Percentiles rank a stretch among this genome's conserved stretches.
phyloP scores from a whole-genome alignment of 176 grass and related monocot species.

The Chrysopogon serrulatus region DNA sequence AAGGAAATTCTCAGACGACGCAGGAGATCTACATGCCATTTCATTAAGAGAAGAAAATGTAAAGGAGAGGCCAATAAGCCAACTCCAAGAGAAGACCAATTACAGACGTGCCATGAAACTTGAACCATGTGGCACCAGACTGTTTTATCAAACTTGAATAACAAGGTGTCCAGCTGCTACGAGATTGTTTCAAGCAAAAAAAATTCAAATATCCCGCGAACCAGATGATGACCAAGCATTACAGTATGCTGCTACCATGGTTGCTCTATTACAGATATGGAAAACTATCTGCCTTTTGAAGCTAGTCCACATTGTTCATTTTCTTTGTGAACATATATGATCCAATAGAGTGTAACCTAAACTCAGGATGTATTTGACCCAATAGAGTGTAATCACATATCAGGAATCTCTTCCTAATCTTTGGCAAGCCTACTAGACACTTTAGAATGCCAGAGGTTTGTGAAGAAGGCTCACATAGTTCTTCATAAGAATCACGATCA shows the following conservation, averaged over 20 bases:
- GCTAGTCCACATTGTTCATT: not conserved
- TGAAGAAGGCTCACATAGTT: slow-evolving; percentile 72
- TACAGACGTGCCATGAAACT: not conserved
- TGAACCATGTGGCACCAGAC: not conserved
- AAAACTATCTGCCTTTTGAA: not conserved
- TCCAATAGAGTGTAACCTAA: not conserved
- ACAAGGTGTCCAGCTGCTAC: not conserved
- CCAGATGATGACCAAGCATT: not conserved
- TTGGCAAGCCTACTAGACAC: not conserved
- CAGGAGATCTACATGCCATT: not conserved
- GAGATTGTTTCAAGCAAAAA: not conserved
- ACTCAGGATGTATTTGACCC: not conserved
- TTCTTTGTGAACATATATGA: not conserved
- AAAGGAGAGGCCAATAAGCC: not conserved
- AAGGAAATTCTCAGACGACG: not conserved
- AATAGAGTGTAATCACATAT: not conserved
- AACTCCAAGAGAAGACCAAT: not conserved
- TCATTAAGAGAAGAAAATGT: not conserved
- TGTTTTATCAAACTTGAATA: slow-evolving; percentile 1
- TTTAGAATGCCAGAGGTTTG: not conserved
- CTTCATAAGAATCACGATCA: slow-evolving; percentile 82
- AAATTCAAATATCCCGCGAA: not conserved
- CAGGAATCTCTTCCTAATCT: not conserved
- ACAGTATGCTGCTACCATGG: not conserved
- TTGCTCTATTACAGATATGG: not conserved